Percentiles rank a stretch among this genome's conserved stretches.
Conservation (phyloP, 73 alveolate species). For the Paramecium pentaurelia region DNA sequence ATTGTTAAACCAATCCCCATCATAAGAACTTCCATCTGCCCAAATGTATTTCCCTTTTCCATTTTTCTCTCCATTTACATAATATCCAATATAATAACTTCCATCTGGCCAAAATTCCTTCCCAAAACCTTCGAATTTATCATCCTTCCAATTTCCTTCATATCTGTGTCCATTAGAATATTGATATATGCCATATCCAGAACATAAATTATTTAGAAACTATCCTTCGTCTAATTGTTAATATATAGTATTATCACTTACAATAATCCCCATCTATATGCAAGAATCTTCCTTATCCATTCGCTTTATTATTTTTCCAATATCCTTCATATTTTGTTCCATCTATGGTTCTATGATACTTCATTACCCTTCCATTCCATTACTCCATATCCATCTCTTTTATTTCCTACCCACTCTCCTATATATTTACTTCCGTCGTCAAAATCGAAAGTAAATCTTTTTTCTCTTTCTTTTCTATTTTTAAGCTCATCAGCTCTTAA, state of each 20-base stretch:
- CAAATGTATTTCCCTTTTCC: slow-evolving; percentile 74
- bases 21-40: slow-evolving; percentile 69
- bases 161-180: slow-evolving; percentile 63
- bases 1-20: slow-evolving; percentile 43
- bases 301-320: slow-evolving; percentile 18
- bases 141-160: slow-evolving; percentile 57
- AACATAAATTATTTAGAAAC: not conserved
- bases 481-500: not conserved
- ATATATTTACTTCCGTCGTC: slow-evolving; percentile 78
- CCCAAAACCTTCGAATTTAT: slow-evolving; percentile 42
- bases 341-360: not conserved
- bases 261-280: slow-evolving; percentile 83
- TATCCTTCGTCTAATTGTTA: slow-evolving; percentile 48
- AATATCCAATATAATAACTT: not conserved
- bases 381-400: slow-evolving; percentile 78
- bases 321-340: slow-evolving; percentile 15
- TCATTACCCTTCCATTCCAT: slow-evolving; percentile 31
- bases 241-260: not conserved
- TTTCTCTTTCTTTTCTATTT: slow-evolving; percentile 62
- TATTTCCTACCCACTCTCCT: slow-evolving; percentile 86
- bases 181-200: slow-evolving; percentile 46
- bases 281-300: slow-evolving; percentile 79
- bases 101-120: slow-evolving; percentile 59
- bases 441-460: slow-evolving; percentile 66
- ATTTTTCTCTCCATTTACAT: not conserved